A percentile compares a stretch with the other conserved stretches of the same genome.
phyloP scores from a whole-genome alignment of 441 rosid species.

The Eutrema salsugineum region DNA sequence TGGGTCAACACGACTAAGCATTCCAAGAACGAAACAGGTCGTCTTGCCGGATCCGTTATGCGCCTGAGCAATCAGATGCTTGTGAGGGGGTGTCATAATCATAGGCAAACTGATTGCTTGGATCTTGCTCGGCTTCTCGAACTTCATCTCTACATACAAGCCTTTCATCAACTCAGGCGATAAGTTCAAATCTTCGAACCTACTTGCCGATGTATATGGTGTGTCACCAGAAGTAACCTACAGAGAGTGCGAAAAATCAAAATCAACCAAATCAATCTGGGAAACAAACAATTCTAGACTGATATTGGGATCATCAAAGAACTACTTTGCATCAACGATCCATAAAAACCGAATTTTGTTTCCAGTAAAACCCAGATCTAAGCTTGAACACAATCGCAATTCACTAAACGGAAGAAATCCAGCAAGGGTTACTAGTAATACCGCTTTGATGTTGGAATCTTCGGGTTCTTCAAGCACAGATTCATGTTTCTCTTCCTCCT shows the following conservation, averaged over 20 bases:
- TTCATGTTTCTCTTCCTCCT: constrained; percentile 48
- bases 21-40: constrained; percentile 94
- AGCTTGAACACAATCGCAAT: background rate
- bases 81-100: constrained; percentile 85
- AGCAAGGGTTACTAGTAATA: constrained; percentile 22
- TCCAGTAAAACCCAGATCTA: constrained; percentile 6
- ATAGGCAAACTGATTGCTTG: constrained; percentile 92
- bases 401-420: background rate
- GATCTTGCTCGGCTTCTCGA: constrained; percentile 90
- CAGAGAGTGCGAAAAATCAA: background rate
- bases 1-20: constrained; percentile 85
- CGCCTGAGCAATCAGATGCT: constrained; percentile 90
- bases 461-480: constrained; percentile 84
- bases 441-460: constrained; percentile 77
- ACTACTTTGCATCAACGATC: background rate
- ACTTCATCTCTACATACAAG: constrained; percentile 87
- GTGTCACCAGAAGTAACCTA: constrained; percentile 81
- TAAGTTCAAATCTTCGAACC: constrained; percentile 82
- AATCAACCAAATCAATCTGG: background rate
- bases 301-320: background rate
- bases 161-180: constrained; percentile 84
- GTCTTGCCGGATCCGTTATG: constrained; percentile 98
- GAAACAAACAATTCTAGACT: background rate
- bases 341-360: background rate
- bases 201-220: constrained; percentile 74